Base-by-base conservation (phyloP, 768 basidiomycete species). In the Tylopilus vinaceipallidus region DNA sequence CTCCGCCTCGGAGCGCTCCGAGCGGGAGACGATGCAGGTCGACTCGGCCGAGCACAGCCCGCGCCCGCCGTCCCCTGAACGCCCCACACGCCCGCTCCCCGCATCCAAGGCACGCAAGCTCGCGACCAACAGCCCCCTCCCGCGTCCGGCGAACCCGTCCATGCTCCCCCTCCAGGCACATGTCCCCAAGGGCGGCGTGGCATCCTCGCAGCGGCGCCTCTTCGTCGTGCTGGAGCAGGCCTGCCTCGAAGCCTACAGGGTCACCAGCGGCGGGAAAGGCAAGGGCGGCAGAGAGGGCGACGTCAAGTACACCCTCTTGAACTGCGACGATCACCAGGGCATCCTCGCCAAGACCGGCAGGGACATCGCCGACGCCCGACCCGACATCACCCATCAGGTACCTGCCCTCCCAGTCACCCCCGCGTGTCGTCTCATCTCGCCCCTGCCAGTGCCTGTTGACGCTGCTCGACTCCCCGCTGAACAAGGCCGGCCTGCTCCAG, bases 281-380 rank as follows among this genome's bases (percentile, higher is more conserved):
- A 79, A 79, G 40, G 71, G 68, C 50, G 74, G 66, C 58, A 79
- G 76, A 66, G 79, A 65, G 67, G 82, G 74, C 61, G 94, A 95
- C 51, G 92, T 91, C 50, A 98, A 98, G 71, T 98, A 98, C 70
- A 94, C 94, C 9, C 73, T 99, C 50, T 71, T 99, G 57, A 99
- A 99, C 71, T 98, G 97, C 69, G 97, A 98, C 66, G 97, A 98
- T 59, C 97, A 98, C 71, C 97, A 99, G 68, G 95, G 95, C 47
- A 97, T 99, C 58, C 76, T 99, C 54, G 95, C 97, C 5, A 98
- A 97, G 71, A 97, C 93, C 0, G 93, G 94, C 14, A 81, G 95
- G 65, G 97, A 99, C 71, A 98, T 98, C 53, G 97, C 97, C 14
- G 95, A 98, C 71, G 97, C 97, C n/a, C 76, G 97, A 56, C 97